Evolutionary conservation across 495 filamentous ascomycete species (phyloP), one percentile per base, ranked within the genome.

Genomic region (Neurospora terricola): DNA sequence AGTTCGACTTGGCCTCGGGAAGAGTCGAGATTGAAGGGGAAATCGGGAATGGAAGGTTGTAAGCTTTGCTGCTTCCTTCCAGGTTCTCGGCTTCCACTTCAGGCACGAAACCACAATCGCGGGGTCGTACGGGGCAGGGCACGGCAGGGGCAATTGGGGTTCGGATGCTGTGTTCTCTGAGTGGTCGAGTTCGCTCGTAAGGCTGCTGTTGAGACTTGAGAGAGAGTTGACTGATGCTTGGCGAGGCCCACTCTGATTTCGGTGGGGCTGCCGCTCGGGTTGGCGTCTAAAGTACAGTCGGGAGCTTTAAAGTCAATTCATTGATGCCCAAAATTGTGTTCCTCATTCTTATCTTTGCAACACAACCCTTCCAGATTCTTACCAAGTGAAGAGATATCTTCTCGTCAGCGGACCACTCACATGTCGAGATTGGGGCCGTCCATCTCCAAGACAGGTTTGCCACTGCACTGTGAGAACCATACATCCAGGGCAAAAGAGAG

Each of bases 111-210:
- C 48, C 38, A 70, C 27, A 39, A 69, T 34, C 71, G 71, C 62
- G 71, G 71, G 71, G 71, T 45, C 34, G 71, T 62, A 38, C 54
- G 54, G 37, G 71, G 71, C 18, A 72, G 71, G 71, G 71, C 71
- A 68, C 30, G 36, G 71, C 71, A 54, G 34, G 37, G 48, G 14
- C 30, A 69, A 62, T 62, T 62, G 54, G 54, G 54, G 54, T 18
- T 66, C 54, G 34, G 27, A 66, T 6, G 54, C 54, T 30, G 54
- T 6, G 23, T 27, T 62, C 23, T 62, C 23, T 66, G 54, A 66
- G 8, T 66, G 54, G 54, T 34, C 14, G 54, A 14, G 27, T 66
- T 66, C 54, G 54, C 27, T 66, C 54, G 27, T 66, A 66, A 66
- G 54, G 54, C 54, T 66, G 27, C 54, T 34, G 54, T 34, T 36